Evolutionary conservation across 169 alveolate genomes (phyloP).

Genomic region (Cryptosporidium sp.): DNA sequence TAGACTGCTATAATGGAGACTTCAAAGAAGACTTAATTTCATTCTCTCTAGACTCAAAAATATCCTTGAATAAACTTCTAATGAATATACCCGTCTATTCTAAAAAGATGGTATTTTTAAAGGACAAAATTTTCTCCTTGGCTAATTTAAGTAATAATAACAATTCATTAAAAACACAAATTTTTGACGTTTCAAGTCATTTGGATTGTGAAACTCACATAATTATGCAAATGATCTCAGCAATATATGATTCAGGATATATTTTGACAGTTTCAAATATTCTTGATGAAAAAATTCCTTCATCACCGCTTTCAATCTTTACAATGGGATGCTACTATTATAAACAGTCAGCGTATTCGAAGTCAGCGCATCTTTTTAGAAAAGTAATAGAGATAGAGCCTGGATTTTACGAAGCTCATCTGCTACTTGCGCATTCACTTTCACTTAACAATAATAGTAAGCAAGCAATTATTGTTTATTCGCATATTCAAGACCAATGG

Average conservation of each 20-base stretch:
- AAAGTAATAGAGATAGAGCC: constrained; percentile 64
- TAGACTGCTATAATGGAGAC: not conserved
- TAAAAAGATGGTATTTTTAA: constrained; percentile 14
- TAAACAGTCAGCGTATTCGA: constrained; percentile 45
- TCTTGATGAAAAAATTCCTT: constrained; percentile 38
- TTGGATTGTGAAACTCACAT: constrained; percentile 25
- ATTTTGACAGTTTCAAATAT: constrained; percentile 37
- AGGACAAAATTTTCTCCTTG: constrained; percentile 16
- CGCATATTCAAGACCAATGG: constrained; percentile 54
- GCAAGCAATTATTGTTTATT: constrained; percentile 48
- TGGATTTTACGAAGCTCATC: constrained; percentile 66
- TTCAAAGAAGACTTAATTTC: constrained; percentile 11
- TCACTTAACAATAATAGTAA: constrained; percentile 46
- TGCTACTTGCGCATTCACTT: constrained; percentile 59
- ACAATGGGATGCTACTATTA: constrained; percentile 67
- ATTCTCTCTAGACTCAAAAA: not conserved
- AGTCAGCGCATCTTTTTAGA: constrained; percentile 57
- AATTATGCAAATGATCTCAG: constrained; percentile 17
- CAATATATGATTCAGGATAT: constrained; percentile 21
- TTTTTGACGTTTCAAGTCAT: constrained; percentile 11
- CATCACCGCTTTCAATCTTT: constrained; percentile 50
- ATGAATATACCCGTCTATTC: constrained; percentile 25
- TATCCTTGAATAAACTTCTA: not conserved
- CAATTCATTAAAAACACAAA: not conserved
- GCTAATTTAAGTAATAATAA: not conserved